Evolutionary conservation across 495 filamentous ascomycete species (phyloP).

Genomic region (Neurospora sp.): DNA sequence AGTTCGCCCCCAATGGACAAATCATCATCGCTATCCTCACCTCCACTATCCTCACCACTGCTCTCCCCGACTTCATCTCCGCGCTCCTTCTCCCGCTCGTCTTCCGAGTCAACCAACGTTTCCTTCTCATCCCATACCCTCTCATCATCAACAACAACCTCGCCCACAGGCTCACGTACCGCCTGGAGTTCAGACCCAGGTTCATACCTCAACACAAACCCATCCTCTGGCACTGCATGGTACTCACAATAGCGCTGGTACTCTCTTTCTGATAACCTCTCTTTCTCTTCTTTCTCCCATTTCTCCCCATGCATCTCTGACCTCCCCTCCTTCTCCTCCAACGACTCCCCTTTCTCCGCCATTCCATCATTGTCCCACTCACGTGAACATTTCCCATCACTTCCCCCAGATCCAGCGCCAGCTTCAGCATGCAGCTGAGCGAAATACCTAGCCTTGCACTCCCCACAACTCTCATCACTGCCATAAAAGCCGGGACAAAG

Average conservation of each 20-base stretch:
- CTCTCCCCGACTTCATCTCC: neutral
- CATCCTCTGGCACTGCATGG: neutral
- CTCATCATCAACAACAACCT: neutral
- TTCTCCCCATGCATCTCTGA: too few relatives aligned
- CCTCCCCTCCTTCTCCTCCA: neutral
- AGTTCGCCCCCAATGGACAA: conserved; percentile 26
- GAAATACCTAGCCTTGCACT: neutral
- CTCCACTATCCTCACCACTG: neutral
- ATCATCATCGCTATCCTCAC: neutral
- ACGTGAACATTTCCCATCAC: neutral
- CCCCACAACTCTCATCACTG: neutral
- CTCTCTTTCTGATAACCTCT: neutral
- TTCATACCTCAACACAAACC: neutral
- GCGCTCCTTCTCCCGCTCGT: neutral
- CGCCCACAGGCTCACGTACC: neutral
- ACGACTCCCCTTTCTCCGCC: neutral
- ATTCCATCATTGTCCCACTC: neutral
- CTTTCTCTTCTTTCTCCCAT: neutral
- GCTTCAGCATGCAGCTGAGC: neutral
- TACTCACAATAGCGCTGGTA: neutral
- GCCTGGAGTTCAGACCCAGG: neutral
- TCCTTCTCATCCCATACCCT: neutral
- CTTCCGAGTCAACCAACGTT: neutral
- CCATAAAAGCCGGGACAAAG: neutral
- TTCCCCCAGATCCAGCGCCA: neutral